Evolutionary conservation across 2,329 filamentous ascomycete species (phyloP), one percentile per base, ranked within the genome.

Genomic region (Aspergillus luchuensis): DNA sequence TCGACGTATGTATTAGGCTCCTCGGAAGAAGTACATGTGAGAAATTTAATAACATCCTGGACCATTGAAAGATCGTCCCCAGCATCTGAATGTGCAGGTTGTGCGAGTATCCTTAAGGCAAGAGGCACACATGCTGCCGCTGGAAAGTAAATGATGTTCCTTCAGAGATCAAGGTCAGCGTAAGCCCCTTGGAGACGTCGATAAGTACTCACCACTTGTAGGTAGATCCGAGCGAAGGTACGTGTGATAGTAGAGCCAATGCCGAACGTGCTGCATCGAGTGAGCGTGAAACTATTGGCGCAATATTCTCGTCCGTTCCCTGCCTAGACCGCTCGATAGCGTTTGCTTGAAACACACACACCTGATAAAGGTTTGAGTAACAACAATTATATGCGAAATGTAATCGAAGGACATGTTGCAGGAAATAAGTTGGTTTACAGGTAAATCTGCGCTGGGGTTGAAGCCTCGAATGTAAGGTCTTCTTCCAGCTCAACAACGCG

Each of bases 71-170:
- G 50, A 33, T 63, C 61, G 4, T 15, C 5, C 8, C 13, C 17
- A 3, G 54, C 36, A 19, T 56, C 25, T 52, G 49, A 30, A 57
- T 63, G 58, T 28, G 23, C 7, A 15, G 57, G 57, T n/a, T 48
- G 17, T 8, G 43, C 13, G 33, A 38, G 19, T 51, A 48, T 52
- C 25, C 45, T 6, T 36, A 58, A 8, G 10, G 53, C 39, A 8
- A 66, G 48, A 45, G 62, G 53, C 28, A 59, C 56, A 33, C 51
- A 62, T n/a, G 62, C 62, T 15, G 60, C 50, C 4, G 62, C 57
- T 11, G 59, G 57, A 45, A 66, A 66, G 43, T 66, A 66, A n/a
- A 66, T 17, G 7, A 66, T 57, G 5, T 62, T 62, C 63, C 63
- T 66, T 43, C 17, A 11, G 0, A 3, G n/a, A 13, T 15, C 2